Base-by-base conservation (phyloP, 1,139 yeast species). In the Diutina catenulata region DNA sequence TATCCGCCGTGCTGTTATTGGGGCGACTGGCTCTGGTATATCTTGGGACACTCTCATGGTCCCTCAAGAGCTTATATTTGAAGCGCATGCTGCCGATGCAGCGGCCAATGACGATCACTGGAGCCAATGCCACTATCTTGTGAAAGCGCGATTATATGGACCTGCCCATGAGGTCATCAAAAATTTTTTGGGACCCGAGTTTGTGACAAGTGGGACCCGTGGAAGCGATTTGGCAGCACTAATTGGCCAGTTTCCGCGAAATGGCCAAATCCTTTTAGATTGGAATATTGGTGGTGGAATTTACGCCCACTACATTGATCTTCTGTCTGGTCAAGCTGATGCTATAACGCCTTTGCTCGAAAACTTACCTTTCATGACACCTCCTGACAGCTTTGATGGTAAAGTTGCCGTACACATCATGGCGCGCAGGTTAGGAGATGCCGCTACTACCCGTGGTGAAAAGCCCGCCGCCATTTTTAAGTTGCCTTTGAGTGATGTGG, bases 401-500 rank as follows among this genome's bases (percentile, higher is more conserved):
- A 21, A 31, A 8, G 21, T 14, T 6, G 16, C 35, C 9, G 14
- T 14, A 8, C 13, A 18, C 15, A 31, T 31, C 35, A 31, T 31
- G 35, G 35, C 35, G 5, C 21, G 35, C 10, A n/a, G 25, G 19
- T 24, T 31, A 6, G 35, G 35, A 4, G 35, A 31, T 9, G 15
- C 24, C 6, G 35, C 19, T 10, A 13, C 21, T n/a, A 13, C 5
- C 8, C 15, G 21, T 3, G 35, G 35, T n/a, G 18, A 11, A 5
- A 5, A 5, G 10, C 7, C 11, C 10, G 24, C n/a, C 10, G 20
- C 35, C 13, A 31, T 31, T 19, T 13, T 13, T 18, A 20, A 20
- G 10, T 20, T 31, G 22, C 35, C 35, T 14, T 31, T 31, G 25
- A 25, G 24, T n/a, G n/a, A 24, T 5, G 35, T 31, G n/a, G 35